Evolutionary conservation across 1,284 basidiomycete genomes (phyloP), one percentile per base, ranked within the genome.

Genomic region (Lentinula novae-zelandiae): DNA sequence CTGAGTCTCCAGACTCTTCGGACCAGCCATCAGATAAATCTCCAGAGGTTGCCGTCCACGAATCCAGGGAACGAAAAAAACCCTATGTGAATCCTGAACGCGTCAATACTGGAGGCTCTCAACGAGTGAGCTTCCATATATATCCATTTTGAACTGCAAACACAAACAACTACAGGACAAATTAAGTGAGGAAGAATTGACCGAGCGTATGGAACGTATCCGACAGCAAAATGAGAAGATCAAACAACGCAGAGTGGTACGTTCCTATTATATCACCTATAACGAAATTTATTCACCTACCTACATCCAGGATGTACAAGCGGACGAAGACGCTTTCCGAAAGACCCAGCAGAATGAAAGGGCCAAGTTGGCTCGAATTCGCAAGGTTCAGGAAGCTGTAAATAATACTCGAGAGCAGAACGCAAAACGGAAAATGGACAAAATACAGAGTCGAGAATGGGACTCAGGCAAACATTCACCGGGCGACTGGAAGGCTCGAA

Each of bases 201-300:
- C 79, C 5, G 84, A 87, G 68, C 81, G 86, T 40, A 93, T 92
- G 86, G 81, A 78, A 42, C 82, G 85, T 57, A 92, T 92, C 60
- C 79, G 84, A 53, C 82, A 89, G 67, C 86, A 91, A 73, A 92
- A 92, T 67, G 88, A 89, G 72, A 89, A 86, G 76, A 92, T 92
- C 66, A 91, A 90, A 68, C 87, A 89, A 69, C 79, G 90, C 61
- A 78, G 87, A 69, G 67, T 84, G 73, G 90, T 89, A 67, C 62
- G 58, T 65, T 36, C 54, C 36, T 55, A 15, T 63, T 65, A 33
- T 67, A 55, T 17, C 44, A 57, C 17, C 54, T 60, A 63, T 44
- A 57, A 62, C 6, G 50, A 48, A 17, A 53, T 40, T 8, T 9
- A 9, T 38, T 38, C 36, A 51, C 46, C 33, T 20, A 17, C 55